Base-by-base conservation (phyloP, 78 protist genomes). In the Dictyostelium brefeldianum region DNA sequence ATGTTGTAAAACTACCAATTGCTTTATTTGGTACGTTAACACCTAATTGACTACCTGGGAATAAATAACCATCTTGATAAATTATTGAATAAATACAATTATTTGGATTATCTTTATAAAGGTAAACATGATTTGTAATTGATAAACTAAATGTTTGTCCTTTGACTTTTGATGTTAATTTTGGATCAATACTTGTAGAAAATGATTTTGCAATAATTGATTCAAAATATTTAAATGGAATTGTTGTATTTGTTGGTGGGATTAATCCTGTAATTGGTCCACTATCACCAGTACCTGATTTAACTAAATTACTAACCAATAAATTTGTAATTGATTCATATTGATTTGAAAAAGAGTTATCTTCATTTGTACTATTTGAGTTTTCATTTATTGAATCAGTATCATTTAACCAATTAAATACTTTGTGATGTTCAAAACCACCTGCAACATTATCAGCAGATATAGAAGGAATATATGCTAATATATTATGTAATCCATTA, bases 181-280 rank as follows among this genome's bases (percentile, higher is more conserved):
- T 1, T 46, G 75, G 75, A 15, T 46, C 3, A 31, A 47, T 47
- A 18, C n/a, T 0, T 18, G 56, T 27, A 46, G 17, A 8, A 22
- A 73, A 43, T n/a, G 79, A 46, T 4, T 31, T 29, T 10, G 57
- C 73, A 8, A 59, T n/a, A 20, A 46, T n/a, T 15, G 43, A 43
- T 62, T 80, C 67, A 46, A 62, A 56, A n/a, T 59, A 80, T 29
- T 48, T 46, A 15, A 80, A 80, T 59, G 87, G 87, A 59, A 80
- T 80, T 0, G 77, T 5, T 4, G 15, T 11, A 62, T 80, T 80
- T 3, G 36, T n/a, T 12, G 87, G 87, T 22, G 87, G 87, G 10
- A 62, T 51, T 22, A 80, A 46, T 43, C 53, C 10, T 25, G 43
- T 0, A 4, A 48, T 18, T 41, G 87, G 87, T 8, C 51, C 11